Conservation (phyloP, 2,329 filamentous ascomycete species). For the Stemphylium beticola region DNA sequence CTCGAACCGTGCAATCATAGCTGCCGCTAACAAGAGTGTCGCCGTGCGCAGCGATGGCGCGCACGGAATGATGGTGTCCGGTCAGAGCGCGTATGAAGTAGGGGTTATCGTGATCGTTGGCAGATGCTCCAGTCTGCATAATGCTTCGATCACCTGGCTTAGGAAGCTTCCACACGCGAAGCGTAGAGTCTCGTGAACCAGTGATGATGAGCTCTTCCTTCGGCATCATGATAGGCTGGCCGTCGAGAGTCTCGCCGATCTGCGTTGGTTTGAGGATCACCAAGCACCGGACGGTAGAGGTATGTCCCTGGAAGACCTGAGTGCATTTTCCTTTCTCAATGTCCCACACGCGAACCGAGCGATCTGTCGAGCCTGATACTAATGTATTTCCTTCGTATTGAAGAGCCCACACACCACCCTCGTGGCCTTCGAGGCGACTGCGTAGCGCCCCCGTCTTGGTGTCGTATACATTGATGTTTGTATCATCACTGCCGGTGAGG, state of each 20-base stretch:
- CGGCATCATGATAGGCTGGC: slow-evolving; percentile 83
- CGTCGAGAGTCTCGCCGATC: slow-evolving; percentile 73
- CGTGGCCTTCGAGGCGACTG: slow-evolving; percentile 86
- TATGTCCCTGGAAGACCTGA: slow-evolving; percentile 96
- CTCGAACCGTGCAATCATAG: slow-evolving; percentile 92
- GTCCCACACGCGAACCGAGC: slow-evolving; percentile 99
- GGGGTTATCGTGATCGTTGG: slow-evolving; percentile 80
- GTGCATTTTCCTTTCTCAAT: slow-evolving; percentile 92
- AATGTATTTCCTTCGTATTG: slow-evolving; percentile 95
- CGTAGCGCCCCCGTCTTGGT: slow-evolving; percentile 89
- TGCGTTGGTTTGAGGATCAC: slow-evolving; percentile 91
- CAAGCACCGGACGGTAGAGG: slow-evolving; percentile 92
- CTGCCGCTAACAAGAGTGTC: slow-evolving; percentile 97
- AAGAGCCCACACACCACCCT: slow-evolving; percentile 96
- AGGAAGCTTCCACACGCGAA: slow-evolving; percentile 93
- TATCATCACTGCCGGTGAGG: slow-evolving; percentile 95
- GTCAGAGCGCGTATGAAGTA: slow-evolving; percentile 89
- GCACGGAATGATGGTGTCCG: slow-evolving; percentile 91
- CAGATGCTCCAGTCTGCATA: slow-evolving; percentile 77
- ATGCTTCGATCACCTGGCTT: slow-evolving; percentile 77
- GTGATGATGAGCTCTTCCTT: slow-evolving; percentile 96
- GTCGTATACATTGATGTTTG: slow-evolving; percentile 96
- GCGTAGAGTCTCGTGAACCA: slow-evolving; percentile 90
- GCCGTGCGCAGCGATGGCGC: slow-evolving; percentile 91
- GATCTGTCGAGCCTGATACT: slow-evolving; percentile 94